Evolutionary conservation across 768 basidiomycete genomes (phyloP), one percentile per base, ranked within the genome.

Genomic region (Porphyrellus cyaneotinctus): DNA sequence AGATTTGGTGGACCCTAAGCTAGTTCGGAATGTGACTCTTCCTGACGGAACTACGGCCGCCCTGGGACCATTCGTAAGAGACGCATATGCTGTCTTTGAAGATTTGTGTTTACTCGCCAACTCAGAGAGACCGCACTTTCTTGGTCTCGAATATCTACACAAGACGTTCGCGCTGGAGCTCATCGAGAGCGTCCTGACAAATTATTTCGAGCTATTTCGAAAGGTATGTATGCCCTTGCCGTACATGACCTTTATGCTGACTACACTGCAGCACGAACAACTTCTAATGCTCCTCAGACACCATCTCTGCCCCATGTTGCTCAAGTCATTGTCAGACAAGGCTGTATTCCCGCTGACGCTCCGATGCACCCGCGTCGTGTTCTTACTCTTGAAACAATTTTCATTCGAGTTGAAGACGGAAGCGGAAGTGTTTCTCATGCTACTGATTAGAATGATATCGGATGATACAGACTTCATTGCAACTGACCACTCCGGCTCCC

Each of bases 121-220:
- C 61, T 79, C 83, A 4, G 85, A 93, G 66, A 85, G 80, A 48
- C 89, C 94, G 3, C 75, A 78, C 48, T 91, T 97, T 63, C 75
- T 97, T 53, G 85, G 86, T 58, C 80, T 97, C 42, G 84, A 89
- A 20, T 82, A 78, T 46, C 73, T 98, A 41, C 90, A 89, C 62
- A 87, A 94, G 70, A 97, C 97, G 0, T 98, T 98, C 59, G 92
- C 94, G 0, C 72, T 99, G n/a, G 95, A 99, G 70, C 74, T 98
- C 47, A 92, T 98, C 33, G 95, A 99, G 72, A 97, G 95, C 62
- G 91, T 97, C 2, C 73, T 99, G 46, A 94, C 92, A 8, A 94
- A 95, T 65, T 94, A 95, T 61, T 85, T 92, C 57, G 79, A 78
- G n/a, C 75, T 92, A 0, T 94, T 95, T 66, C 79, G 87, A 47